phyloP scores from a whole-genome alignment of 305 asterid genomes.

The Stenogyne calaminthoides region DNA sequence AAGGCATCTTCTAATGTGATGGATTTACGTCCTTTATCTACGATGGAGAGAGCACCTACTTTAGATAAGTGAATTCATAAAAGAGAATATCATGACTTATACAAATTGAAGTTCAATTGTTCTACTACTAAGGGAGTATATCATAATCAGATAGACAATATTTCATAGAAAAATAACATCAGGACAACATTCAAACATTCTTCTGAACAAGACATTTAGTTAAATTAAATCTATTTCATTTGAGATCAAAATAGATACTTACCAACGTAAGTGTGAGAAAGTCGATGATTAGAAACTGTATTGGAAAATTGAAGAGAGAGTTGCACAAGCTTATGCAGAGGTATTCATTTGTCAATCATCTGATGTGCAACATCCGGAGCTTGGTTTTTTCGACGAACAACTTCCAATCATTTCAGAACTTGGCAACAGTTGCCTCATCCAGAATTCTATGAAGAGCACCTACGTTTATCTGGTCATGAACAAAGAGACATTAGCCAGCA shows the following conservation, averaged over 20 bases:
- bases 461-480: constrained; percentile 59
- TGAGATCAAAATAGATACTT: too few relatives aligned
- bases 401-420: constrained; percentile 93
- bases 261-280: too few relatives aligned
- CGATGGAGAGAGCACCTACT: too few relatives aligned
- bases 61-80: too few relatives aligned
- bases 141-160: not conserved
- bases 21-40: too few relatives aligned
- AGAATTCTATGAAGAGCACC: constrained; percentile 88
- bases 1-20: too few relatives aligned
- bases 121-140: too few relatives aligned
- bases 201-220: not conserved
- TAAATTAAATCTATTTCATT: not conserved
- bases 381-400: constrained; percentile 21
- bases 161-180: constrained; percentile 7
- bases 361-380: too few relatives aligned
- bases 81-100: too few relatives aligned
- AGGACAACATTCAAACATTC: constrained; percentile 2
- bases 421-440: constrained; percentile 91
- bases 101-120: too few relatives aligned
- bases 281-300: constrained; percentile 23
- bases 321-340: constrained; percentile 35
- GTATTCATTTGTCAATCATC: not conserved
- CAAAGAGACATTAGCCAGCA: not conserved
- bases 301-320: constrained; percentile 53